Evolutionary conservation across 306 rosid species (phyloP), one percentile per base, ranked within the genome.

Genomic region (Prunus salicina): DNA sequence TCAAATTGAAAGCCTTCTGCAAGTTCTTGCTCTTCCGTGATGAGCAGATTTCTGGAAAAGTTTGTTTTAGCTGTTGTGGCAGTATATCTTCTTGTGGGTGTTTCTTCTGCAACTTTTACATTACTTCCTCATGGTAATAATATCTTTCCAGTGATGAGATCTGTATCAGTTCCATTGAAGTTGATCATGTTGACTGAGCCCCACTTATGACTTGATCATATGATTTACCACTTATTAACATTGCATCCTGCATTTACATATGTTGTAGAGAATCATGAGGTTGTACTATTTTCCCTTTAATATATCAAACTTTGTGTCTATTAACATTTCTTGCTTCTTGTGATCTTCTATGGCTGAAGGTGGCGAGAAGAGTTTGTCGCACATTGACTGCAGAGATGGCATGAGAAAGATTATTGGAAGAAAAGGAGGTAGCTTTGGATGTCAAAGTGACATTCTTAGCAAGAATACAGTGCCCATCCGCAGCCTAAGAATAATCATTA

Each of bases 21-120:
- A 32, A 71, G 20, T 76, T 75, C 45, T 32, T 28, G 46, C 56
- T 56, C 32, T 65, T 51, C 78, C 18, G 60, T 3, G 81, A 86
- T 73, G 86, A 30, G 57, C 12, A 20, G 66, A 28, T 52, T 69
- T 32, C 58, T 55, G 4, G 67, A 24, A 3, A 76, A 69, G 78
- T 80, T 79, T 56, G 65, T 82, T 38, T 38, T 72, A 55, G 74
- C 67, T 28, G 56, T 79, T 46, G 6, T 79, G 10, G 68, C 46
- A 53, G 53, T 72, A 18, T 53, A 67, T 38, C 51, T 79, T 76
- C 68, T 79, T 47, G 18, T 50, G 20, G 53, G 45, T 65, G 56
- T 72, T 70, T n/a, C 18, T 50, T 51, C 64, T 3, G 49, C 69
- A 34, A 71, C 63, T 57, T 79, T 70, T 74, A 46, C 81, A 5